Conservation (phyloP, 1,284 basidiomycete genomes). For the Stygiomarasmius scandens region DNA sequence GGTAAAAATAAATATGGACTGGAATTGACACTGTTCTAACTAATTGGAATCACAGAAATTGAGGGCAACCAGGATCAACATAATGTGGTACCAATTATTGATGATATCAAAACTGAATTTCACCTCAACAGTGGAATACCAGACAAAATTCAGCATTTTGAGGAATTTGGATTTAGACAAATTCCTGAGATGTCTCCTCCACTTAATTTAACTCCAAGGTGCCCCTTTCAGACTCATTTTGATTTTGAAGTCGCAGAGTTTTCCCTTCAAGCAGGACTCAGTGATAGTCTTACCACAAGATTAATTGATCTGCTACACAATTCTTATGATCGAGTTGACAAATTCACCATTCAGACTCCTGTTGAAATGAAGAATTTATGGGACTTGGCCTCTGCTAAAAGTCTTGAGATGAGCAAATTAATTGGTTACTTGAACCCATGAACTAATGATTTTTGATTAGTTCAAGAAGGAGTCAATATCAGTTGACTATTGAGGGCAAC, state of each 20-base stretch:
- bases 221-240: slow-evolving; percentile 18
- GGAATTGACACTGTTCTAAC: too few relatives aligned
- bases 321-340: neutral
- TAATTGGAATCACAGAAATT: too few relatives aligned
- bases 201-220: slow-evolving; percentile 12
- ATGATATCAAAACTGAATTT: slow-evolving; percentile 6
- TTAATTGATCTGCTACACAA: slow-evolving; percentile 23
- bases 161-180: neutral
- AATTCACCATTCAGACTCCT: neutral
- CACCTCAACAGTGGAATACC: slow-evolving; percentile 1
- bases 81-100: too few relatives aligned
- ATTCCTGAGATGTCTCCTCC: neutral
- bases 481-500: neutral
- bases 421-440: neutral
- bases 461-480: neutral
- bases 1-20: too few relatives aligned
- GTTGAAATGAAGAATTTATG: slow-evolving; percentile 3
- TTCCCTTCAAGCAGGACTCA: slow-evolving; percentile 22
- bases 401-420: neutral
- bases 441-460: neutral
- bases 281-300: slow-evolving; percentile 14
- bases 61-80: too few relatives aligned
- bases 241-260: slow-evolving; percentile 32
- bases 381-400: slow-evolving; percentile 1
- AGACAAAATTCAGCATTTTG: neutral